Evolutionary conservation across 2,329 filamentous ascomycete genomes (phyloP).

Genomic region (Aureobasidium subglaciale): DNA sequence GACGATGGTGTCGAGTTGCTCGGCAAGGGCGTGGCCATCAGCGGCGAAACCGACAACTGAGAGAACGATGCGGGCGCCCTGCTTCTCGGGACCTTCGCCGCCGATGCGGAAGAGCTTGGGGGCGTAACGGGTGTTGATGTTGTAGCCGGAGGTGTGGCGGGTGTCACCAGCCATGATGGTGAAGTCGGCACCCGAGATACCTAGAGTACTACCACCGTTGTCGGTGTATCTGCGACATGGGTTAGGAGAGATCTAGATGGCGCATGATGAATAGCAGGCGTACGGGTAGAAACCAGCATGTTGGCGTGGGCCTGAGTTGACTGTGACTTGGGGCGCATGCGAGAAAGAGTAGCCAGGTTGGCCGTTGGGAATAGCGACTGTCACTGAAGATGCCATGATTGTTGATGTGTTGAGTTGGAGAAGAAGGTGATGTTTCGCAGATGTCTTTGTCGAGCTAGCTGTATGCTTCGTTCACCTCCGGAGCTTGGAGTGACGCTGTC

Average conservation of each 20-base stretch:
- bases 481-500: slow-evolving; percentile 9
- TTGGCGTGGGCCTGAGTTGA: slow-evolving; percentile 47
- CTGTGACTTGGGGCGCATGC: slow-evolving; percentile 38
- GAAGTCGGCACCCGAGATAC: slow-evolving; percentile 90
- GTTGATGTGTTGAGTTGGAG: not conserved
- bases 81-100: slow-evolving; percentile 76
- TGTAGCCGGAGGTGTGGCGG: slow-evolving; percentile 91
- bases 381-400: slow-evolving; percentile 14
- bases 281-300: slow-evolving; percentile 86
- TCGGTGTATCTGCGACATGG: slow-evolving; percentile 69
- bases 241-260: slow-evolving; percentile 12
- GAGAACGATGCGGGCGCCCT: slow-evolving; percentile 78
- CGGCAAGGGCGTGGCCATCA: slow-evolving; percentile 87
- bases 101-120: slow-evolving; percentile 98
- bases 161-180: slow-evolving; percentile 96
- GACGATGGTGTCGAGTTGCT: slow-evolving; percentile 87
- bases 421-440: not conserved
- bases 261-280: slow-evolving; percentile 27
- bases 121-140: slow-evolving; percentile 93
- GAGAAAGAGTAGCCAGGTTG: slow-evolving; percentile 52
- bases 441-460: not conserved
- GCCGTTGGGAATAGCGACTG: slow-evolving; percentile 11
- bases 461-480: not conserved
- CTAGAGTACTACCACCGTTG: slow-evolving; percentile 93
- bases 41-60: slow-evolving; percentile 95